Evolutionary conservation across 768 basidiomycete genomes (phyloP), one percentile per base, ranked within the genome.

Genomic region (Mycena haematopus): DNA sequence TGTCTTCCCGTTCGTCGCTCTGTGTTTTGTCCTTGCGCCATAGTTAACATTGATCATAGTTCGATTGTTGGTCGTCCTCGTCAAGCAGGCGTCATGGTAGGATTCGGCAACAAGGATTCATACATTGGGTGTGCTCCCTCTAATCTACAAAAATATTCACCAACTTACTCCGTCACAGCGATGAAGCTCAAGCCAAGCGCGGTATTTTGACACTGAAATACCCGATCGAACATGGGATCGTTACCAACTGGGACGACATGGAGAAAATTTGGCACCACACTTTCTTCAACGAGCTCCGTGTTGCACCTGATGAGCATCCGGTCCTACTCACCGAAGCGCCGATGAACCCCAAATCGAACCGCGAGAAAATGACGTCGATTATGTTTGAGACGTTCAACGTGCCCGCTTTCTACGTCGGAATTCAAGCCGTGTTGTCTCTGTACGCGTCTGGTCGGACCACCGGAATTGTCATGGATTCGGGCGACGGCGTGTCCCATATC

Each of bases 71-170:
- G 87, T 70, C 86, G 87, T 70, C 86, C 88, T 66, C 84, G 86
- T 71, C 86, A 89, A 76, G 82, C 84, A 72, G 83, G 85, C 79
- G 84, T 88, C 66, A 89, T 89, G 88, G 86, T 89, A 68, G 87
- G 87, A 61, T 87, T 89, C 84, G 86, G 86, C 59, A 84, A 88
- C 75, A 88, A 89, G 78, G 87, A 90, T 77, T 87, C 86, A 58
- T 90, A 89, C 77, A 86, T 90, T 63, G 88, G 86, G 85, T 87
- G 84, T 81, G 84, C 86, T 87, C 86, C 84, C 87, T 85, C 85
- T 63, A 84, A 86, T 87, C 77, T 65, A 76, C 72, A 21, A 42
- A 42, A 42, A 33, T 10, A 46, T 10, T 3, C 47, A 27, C 36
- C 36, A 11, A 45, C 46, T 24, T 13, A 25, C 31, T n/a, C 4